Percentiles rank a stretch among this genome's conserved stretches.
Conservation (phyloP, 164 flowering plant species). For the Brasenia schreberi region DNA sequence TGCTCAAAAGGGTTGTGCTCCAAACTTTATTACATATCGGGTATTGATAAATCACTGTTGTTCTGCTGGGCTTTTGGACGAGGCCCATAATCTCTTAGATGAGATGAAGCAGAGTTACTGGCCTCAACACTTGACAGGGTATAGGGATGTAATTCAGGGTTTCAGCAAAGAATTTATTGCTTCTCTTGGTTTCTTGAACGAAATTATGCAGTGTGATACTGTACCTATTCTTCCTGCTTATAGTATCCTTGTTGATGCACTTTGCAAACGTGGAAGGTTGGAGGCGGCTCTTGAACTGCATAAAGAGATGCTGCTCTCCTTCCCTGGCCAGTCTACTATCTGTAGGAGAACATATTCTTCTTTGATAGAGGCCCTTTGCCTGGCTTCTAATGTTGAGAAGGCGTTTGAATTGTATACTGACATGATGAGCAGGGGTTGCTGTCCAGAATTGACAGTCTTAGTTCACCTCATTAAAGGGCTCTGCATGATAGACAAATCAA, state of each 20-base stretch:
- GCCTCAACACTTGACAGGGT: slow-evolving; percentile 51
- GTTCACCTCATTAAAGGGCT: slow-evolving; percentile 59
- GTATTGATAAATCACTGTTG: slow-evolving; percentile 74
- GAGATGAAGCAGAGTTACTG: slow-evolving; percentile 94
- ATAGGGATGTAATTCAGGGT: slow-evolving; percentile 74
- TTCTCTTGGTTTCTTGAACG: slow-evolving; percentile 63
- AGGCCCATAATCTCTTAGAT: slow-evolving; percentile 57
- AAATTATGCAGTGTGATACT: slow-evolving; percentile 25
- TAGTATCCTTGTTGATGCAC: slow-evolving; percentile 50
- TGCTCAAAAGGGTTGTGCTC: slow-evolving; percentile 66
- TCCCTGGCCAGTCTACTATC: slow-evolving; percentile 12
- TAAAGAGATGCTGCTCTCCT: slow-evolving; percentile 39
- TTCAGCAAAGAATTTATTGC: slow-evolving; percentile 53
- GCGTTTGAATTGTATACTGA: slow-evolving; percentile 66
- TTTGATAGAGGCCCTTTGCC: slow-evolving; percentile 47
- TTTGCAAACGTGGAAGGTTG: slow-evolving; percentile 62
- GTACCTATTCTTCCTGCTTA: slow-evolving; percentile 53
- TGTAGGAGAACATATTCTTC: slow-evolving; percentile 19
- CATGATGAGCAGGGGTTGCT: slow-evolving; percentile 38
- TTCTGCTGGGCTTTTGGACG: slow-evolving; percentile 51
- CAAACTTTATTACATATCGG: slow-evolving; percentile 74
- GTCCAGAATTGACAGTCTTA: slow-evolving; percentile 38
- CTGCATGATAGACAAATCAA: slow-evolving; percentile 41
- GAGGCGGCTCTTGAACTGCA: slow-evolving; percentile 55
- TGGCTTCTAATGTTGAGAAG: slow-evolving; percentile 42